phyloP scores from a whole-genome alignment of 2,329 filamentous ascomycete species.

The Lecanicillium sp. region DNA sequence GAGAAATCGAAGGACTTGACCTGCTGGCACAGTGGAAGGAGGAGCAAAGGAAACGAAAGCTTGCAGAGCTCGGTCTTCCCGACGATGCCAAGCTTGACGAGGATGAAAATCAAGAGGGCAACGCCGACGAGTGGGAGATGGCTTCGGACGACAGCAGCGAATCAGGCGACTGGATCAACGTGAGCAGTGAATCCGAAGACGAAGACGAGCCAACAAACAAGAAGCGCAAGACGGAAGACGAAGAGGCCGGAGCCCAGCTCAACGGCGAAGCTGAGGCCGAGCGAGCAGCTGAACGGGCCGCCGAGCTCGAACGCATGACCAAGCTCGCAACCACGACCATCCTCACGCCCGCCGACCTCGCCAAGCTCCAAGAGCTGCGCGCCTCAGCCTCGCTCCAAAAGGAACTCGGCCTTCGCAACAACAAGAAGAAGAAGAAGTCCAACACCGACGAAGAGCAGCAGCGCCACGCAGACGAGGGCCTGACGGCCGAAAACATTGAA shows the following conservation, averaged over 20 bases:
- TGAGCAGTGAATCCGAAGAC: conserved; percentile 60
- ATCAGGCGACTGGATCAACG: conserved; percentile 89
- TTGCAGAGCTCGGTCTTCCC: conserved; percentile 58
- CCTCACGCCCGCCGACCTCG: conserved; percentile 90
- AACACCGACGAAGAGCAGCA: conserved; percentile 26
- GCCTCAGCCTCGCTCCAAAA: conserved; percentile 64
- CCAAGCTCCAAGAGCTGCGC: conserved; percentile 84
- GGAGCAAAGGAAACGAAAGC: conserved; percentile 70
- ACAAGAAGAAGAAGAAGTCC: conserved; percentile 34
- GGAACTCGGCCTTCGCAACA: conserved; percentile 37
- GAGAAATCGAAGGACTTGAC: conserved; percentile 86
- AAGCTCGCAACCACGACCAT: conserved; percentile 89
- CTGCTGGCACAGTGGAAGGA: conserved; percentile 90
- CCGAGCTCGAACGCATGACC: conserved; percentile 44
- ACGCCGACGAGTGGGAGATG: conserved; percentile 53
- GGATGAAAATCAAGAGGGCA: conserved; percentile 51
- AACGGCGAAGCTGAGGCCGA: conserved; percentile 24
- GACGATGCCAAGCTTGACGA: conserved; percentile 54
- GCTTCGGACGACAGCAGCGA: conserved; percentile 54
- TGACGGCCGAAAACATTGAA: conserved; percentile 89
- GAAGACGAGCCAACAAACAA: conserved; percentile 62
- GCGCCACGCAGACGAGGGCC: conserved; percentile 74
- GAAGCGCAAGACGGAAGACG: conserved; percentile 28
- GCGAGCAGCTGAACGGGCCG: conserved; percentile 22
- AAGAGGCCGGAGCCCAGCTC: conserved; percentile 29